phyloP scores from a whole-genome alignment of 371 early-diverging fungal genomes.

The Amoeboradix gromovi region DNA sequence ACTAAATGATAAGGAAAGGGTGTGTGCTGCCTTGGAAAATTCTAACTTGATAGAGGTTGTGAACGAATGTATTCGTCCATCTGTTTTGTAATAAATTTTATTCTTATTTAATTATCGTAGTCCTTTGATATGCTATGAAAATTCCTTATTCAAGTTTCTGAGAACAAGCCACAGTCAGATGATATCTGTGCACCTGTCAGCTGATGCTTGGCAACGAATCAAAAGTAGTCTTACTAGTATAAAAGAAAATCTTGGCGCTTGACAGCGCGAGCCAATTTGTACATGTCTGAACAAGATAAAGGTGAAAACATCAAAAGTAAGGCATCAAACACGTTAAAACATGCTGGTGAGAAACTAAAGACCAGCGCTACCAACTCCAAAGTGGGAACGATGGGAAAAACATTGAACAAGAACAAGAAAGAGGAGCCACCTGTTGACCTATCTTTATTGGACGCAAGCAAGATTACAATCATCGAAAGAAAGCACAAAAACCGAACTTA shows the following conservation, averaged over 20 bases:
- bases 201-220: not conserved
- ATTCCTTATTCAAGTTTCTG: too few relatives aligned
- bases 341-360: not conserved
- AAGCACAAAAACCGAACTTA: not conserved
- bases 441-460: not conserved
- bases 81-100: not conserved
- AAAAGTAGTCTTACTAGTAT: not conserved
- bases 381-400: not conserved
- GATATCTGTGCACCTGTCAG: not conserved
- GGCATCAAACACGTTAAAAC: not conserved
- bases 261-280: not conserved
- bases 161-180: too few relatives aligned
- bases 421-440: not conserved
- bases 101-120: too few relatives aligned
- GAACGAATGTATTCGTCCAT: conserved; percentile 38
- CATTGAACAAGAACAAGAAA: not conserved
- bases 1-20: conserved; percentile 95
- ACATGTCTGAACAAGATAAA: not conserved
- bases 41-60: conserved; percentile 65
- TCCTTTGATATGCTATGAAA: too few relatives aligned
- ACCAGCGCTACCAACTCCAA: not conserved
- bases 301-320: not conserved
- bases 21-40: conserved; percentile 94
- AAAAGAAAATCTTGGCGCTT: not conserved
- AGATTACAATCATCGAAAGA: not conserved